Percentiles rank a stretch among this genome's conserved stretches.
Evolutionary conservation across 208 protist species (phyloP).

Genomic region (Acanthamoeba triangularis): DNA sequence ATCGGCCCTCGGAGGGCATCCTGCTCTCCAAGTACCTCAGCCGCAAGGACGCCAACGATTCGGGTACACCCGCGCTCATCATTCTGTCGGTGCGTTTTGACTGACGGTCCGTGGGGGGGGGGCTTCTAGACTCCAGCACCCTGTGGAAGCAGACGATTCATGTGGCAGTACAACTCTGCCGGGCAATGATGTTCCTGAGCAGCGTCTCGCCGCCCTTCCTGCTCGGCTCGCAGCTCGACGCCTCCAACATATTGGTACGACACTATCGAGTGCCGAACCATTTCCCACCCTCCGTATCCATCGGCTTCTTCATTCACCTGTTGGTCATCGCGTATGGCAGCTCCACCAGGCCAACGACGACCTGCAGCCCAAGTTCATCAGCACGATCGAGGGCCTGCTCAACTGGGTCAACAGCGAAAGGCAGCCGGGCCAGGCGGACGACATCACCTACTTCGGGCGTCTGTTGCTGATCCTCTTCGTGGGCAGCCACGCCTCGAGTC

Average conservation of each 20-base stretch:
- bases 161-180: not conserved
- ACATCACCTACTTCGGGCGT: not conserved
- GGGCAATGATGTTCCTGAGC: not conserved
- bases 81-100: too few relatives aligned
- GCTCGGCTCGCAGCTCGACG: not conserved
- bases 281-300: too few relatives aligned
- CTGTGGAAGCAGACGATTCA: not conserved
- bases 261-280: too few relatives aligned
- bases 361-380: constrained; percentile 35
- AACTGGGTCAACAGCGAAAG: not conserved
- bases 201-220: not conserved
- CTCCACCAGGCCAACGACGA: not conserved
- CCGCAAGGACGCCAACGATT: not conserved
- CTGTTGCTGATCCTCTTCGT: not conserved
- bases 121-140: not conserved
- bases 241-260: not conserved
- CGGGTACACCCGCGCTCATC: too few relatives aligned
- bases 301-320: not conserved
- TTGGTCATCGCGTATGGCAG: not conserved
- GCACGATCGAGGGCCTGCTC: not conserved
- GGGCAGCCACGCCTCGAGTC: not conserved
- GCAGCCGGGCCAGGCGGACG: not conserved
- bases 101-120: too few relatives aligned
- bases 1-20: not conserved
- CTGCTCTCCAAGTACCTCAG: not conserved